Evolutionary conservation across 805 yeast species (phyloP), one percentile per base, ranked within the genome.

Genomic region (Myxozyma kluyveri): DNA sequence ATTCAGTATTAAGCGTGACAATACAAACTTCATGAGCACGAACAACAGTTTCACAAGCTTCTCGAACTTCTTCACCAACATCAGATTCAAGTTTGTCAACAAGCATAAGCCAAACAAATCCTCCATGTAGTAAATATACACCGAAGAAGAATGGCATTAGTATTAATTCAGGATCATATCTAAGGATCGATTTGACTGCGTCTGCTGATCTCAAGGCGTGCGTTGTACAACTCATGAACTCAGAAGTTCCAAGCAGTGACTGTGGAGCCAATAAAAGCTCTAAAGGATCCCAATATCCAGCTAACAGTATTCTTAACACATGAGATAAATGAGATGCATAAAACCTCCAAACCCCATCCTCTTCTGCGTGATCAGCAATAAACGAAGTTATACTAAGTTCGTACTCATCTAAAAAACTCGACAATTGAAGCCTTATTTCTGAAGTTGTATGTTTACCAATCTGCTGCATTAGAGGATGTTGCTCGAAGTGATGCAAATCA

Each of bases 11-110:
- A 6, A 64, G 43, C 3, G 66, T 64, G 10, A 62, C 66, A 26
- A 64, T 63, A 48, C 67, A 63, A 17, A 63, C 67, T 42, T 64
- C 67, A 39, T 64, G 67, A n/a, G 67, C 67, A 19, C 66, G 60
- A 3, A 64, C 66, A 17, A 64, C 54, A 1, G 64, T 57, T 49
- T 64, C 67, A 46, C 66, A 60, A 2, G 68, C 68, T 19, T 54
- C 61, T 3, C 59, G 52, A 9, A 65, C 60, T 46, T 53, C 57
- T 18, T 40, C 49, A 31, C 60, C 61, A 27, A 59, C 63, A 21
- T 62, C 51, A 21, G 48, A 47, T n/a, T 62, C 58, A 17, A 61
- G 52, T n/a, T 57, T 52, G 35, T 64, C 66, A 21, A 63, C 63
- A 7, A 62, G 49, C 36, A 60, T 57, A 22, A 65, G 52, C 50